These are phyloP conservation scores for Exophiala spinifera DNA, from an alignment of 2,329 filamentous ascomycete genomes.

Conservation along the genomic window DNA sequence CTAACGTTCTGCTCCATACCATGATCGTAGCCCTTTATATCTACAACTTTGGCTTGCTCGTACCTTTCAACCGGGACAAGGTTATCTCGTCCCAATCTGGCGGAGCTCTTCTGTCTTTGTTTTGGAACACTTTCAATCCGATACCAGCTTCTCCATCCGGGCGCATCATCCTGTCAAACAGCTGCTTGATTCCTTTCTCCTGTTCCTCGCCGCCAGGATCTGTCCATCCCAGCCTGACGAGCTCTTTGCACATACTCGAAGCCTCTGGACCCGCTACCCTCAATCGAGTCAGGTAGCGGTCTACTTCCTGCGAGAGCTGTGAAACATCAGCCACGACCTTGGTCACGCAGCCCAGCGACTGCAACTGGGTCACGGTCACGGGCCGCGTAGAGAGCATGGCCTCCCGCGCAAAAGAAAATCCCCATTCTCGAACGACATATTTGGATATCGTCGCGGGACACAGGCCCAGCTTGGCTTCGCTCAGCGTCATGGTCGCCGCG, in stretches of 20 bases:
- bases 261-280: not conserved
- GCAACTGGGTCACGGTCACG: not conserved
- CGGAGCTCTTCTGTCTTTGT: slow-evolving; percentile 19
- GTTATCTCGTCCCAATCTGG: slow-evolving; percentile 30
- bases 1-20: no score
- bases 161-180: not conserved
- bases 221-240: not conserved
- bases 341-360: not conserved
- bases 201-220: not conserved
- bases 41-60: no score
- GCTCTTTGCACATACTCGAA: not conserved
- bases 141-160: not conserved
- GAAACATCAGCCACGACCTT: not conserved
- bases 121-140: not conserved
- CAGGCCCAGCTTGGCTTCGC: slow-evolving; percentile 42
- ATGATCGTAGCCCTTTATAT: no score
- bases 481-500: slow-evolving; percentile 34
- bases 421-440: slow-evolving; percentile 42
- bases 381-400: slow-evolving; percentile 34
- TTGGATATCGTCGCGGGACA: slow-evolving; percentile 41
- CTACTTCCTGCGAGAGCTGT: not conserved
- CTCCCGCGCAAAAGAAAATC: slow-evolving; percentile 37
- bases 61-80: not conserved
- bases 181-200: not conserved
- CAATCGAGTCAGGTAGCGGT: not conserved